Percentiles rank a stretch among this genome's conserved stretches.
phyloP scores from a whole-genome alignment of 306 rosid genomes.

The Quercus robur region DNA sequence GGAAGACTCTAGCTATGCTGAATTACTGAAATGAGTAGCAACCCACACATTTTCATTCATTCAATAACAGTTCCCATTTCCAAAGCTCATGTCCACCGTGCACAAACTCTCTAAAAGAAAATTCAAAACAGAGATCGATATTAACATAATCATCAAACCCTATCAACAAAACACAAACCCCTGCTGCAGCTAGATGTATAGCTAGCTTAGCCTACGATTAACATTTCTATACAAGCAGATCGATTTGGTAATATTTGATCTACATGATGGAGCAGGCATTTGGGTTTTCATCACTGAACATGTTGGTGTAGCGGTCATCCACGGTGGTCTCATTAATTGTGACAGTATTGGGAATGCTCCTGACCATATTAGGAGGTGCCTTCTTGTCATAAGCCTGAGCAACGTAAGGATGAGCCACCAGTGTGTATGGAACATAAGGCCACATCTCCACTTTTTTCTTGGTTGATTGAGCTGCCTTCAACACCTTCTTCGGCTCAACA shows the following conservation, averaged over 20 bases:
- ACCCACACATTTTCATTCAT: too few relatives aligned
- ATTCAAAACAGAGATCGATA: too few relatives aligned
- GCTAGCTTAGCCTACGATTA: too few relatives aligned
- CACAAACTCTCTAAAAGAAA: too few relatives aligned
- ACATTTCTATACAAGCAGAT: too few relatives aligned
- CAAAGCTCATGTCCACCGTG: too few relatives aligned
- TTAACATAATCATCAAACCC: too few relatives aligned
- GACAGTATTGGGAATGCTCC: constrained; percentile 56
- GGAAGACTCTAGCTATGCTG: too few relatives aligned
- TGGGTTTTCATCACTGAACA: constrained; percentile 92
- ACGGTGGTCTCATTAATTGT: constrained; percentile 49
- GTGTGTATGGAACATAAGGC: constrained; percentile 85
- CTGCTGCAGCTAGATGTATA: too few relatives aligned
- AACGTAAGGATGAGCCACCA: constrained; percentile 78
- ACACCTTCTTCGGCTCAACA: constrained; percentile 86
- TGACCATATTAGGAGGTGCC: constrained; percentile 96
- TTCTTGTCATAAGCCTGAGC: constrained; percentile 89
- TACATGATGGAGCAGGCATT: constrained; percentile 83
- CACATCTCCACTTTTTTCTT: constrained; percentile 93
- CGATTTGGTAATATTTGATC: neutral
- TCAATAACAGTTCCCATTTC: too few relatives aligned
- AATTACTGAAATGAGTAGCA: too few relatives aligned
- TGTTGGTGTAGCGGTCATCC: constrained; percentile 46
- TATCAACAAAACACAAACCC: too few relatives aligned
- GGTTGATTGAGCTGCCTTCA: constrained; percentile 87